Base-by-base conservation (phyloP, 2,329 filamentous ascomycete genomes). In the Corniculantispora saksenae region DNA sequence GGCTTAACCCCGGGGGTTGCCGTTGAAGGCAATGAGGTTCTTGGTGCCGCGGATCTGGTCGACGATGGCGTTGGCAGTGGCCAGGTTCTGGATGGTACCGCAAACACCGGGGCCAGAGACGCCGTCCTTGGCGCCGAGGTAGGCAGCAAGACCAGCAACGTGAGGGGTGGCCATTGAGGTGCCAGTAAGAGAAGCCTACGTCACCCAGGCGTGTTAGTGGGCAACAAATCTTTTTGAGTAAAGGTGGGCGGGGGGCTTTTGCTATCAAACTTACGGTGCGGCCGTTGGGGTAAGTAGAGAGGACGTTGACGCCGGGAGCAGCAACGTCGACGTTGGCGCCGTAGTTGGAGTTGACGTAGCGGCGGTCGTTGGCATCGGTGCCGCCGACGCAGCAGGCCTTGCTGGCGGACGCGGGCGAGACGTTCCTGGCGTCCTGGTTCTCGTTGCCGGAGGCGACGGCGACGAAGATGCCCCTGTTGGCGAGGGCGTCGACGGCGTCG, bases 401-500 rank as follows among this genome's bases (percentile, higher is more conserved):
- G 17, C 76, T 70, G 17, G 82, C 79, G 3, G 82, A 84, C n/a
- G 80, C 83, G 54, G 83, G 83, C 17, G 79, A 82, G 58, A 74
- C 76, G 69, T 75, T 79, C 62, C 66, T 69, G n/a, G 83, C 82
- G 69, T 85, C 77, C 67, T 76, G 71, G 65, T 75, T 75, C 32
- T 76, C 72, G 70, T 85, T 85, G 43, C 83, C 83, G 15, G 83
- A 82, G 7, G 83, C 83, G n/a, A 83, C 82, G 64, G 79, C 82
- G 50, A 83, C 75, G 64, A 82, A 81, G 65, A 84, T 73, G 43
- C 82, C 83, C 0, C 73, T 71, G 76, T 96, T 91, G 70, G 88
- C 86, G 64, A 92, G 81, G 50, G 89, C 89, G 77, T 94, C 93
- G 67, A 92, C 92, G 56, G 91, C 91, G 76, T 96, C 93, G 73